Evolutionary conservation across 176 grass and related monocot species (phyloP).

Genomic region (Aegilops longissima): DNA sequence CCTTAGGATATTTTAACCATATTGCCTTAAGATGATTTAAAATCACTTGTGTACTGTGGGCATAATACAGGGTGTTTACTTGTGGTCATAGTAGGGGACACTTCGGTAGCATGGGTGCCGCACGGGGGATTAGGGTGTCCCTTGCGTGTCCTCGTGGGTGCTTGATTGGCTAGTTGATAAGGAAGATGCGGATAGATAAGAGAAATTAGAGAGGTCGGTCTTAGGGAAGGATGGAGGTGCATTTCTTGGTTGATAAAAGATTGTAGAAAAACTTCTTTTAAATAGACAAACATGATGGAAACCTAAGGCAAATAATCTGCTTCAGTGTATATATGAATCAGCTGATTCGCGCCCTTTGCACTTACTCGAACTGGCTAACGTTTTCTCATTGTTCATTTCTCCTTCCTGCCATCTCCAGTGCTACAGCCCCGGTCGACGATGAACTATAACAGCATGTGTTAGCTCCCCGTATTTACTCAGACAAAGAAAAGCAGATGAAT

Average conservation of each 20-base stretch:
- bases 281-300: too few relatives aligned
- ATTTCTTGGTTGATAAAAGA: neutral
- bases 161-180: neutral
- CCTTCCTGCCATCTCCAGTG: slow-evolving; percentile 11
- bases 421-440: slow-evolving; percentile 9
- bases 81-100: neutral
- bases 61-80: neutral
- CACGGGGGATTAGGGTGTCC: neutral
- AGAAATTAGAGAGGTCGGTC: neutral
- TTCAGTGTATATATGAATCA: neutral
- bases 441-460: slow-evolving; percentile 9
- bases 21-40: neutral
- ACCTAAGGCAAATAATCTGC: too few relatives aligned
- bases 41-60: neutral
- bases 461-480: neutral
- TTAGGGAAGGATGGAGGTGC: neutral
- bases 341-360: neutral
- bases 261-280: neutral
- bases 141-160: neutral
- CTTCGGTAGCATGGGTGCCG: neutral
- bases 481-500: neutral
- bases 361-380: neutral
- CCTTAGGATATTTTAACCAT: neutral
- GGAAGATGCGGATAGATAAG: neutral
- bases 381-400: neutral